Evolutionary conservation across 2,329 filamentous ascomycete species (phyloP).

Genomic region (Pseudocercospora vitis): DNA sequence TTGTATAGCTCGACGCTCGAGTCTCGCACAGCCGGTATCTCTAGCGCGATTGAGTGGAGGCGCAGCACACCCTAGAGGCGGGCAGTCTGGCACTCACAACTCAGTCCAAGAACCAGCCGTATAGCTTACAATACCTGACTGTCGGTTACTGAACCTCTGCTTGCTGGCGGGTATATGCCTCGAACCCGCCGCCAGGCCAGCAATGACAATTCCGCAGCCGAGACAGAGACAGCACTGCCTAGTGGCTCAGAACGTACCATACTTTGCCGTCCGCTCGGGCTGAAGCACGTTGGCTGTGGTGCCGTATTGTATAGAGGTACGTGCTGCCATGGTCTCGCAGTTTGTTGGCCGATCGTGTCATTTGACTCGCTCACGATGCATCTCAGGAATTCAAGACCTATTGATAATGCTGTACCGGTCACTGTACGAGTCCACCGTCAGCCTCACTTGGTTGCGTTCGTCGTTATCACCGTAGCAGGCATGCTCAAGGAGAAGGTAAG

Average conservation of each 20-base stretch:
- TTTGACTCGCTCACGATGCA: slow-evolving; percentile 9
- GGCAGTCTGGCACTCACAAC: background rate
- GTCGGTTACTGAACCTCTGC: background rate
- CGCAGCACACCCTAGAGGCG: background rate
- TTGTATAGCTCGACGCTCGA: too few relatives aligned
- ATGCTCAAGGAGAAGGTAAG: slow-evolving; percentile 25
- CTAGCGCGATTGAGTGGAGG: background rate
- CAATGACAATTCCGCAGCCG: background rate
- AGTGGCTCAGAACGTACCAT: background rate
- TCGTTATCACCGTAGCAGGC: slow-evolving; percentile 16
- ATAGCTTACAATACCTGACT: background rate
- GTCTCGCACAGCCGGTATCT: background rate
- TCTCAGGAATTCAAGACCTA: background rate
- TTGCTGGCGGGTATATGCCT: too few relatives aligned
- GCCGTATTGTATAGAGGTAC: too few relatives aligned
- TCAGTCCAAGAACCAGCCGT: background rate
- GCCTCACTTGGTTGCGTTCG: background rate
- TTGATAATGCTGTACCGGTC: slow-evolving; percentile 13
- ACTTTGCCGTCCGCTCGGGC: too few relatives aligned
- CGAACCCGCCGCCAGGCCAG: background rate
- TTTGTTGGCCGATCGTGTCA: too few relatives aligned
- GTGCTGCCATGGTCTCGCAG: too few relatives aligned
- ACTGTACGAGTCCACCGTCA: slow-evolving; percentile 9
- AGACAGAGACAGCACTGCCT: background rate
- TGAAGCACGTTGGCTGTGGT: too few relatives aligned